phyloP scores from a whole-genome alignment of 2,329 filamentous ascomycete species.

The Fusarium dimerum region DNA sequence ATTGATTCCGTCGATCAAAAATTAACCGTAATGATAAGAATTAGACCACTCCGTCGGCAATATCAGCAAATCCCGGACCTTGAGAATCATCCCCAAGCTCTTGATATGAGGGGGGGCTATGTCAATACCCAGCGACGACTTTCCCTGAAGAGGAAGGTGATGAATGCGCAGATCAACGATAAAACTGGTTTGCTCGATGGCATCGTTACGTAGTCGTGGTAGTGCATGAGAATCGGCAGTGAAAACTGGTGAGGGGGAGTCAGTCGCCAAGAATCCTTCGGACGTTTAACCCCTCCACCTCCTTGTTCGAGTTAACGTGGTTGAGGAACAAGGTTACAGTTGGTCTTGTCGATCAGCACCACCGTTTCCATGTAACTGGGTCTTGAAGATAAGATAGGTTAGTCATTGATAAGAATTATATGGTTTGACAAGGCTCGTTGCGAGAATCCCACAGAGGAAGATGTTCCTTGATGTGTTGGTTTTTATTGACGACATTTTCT shows the following conservation, averaged over 20 bases:
- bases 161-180: neutral
- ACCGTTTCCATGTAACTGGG: too few relatives aligned
- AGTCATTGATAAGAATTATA: too few relatives aligned
- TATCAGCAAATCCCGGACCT: neutral
- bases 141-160: neutral
- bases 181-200: neutral
- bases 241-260: neutral
- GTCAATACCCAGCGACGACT: neutral
- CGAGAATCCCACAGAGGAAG: too few relatives aligned
- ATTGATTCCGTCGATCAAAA: neutral
- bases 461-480: too few relatives aligned
- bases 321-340: too few relatives aligned
- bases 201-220: neutral
- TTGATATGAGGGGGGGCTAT: neutral
- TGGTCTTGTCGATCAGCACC: too few relatives aligned
- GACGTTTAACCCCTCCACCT: neutral
- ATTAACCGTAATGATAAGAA: neutral
- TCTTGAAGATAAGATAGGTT: too few relatives aligned
- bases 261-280: neutral
- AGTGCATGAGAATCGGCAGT: neutral
- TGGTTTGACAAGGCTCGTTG: too few relatives aligned
- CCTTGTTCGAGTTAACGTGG: too few relatives aligned
- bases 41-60: neutral
- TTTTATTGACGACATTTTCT: too few relatives aligned
- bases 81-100: neutral